These are phyloP conservation scores for Dillenia suffruticosa DNA, from an alignment of 164 flowering plant genomes.

Conservation along the genomic window DNA sequence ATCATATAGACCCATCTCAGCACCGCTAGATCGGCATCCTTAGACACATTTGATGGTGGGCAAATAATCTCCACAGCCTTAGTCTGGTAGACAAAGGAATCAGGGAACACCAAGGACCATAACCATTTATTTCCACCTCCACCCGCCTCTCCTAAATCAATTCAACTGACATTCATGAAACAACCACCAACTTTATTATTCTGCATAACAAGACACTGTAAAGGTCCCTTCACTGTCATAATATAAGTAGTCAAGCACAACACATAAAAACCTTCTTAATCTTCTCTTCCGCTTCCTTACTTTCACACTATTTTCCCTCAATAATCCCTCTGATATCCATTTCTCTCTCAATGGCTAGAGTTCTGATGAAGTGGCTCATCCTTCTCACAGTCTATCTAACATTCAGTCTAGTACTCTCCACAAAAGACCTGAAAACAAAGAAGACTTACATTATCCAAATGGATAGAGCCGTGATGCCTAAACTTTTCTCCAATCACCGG, in stretches of 20 bases:
- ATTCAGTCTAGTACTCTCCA: slow-evolving; percentile 9
- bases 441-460: slow-evolving; percentile 57
- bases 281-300: neutral
- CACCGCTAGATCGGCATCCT: too few species aligned
- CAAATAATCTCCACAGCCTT: too few species aligned
- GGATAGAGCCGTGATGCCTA: slow-evolving; percentile 50
- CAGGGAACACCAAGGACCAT: neutral
- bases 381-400: slow-evolving; percentile 17
- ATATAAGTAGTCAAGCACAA: neutral
- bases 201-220: slow-evolving; percentile 1
- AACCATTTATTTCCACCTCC: slow-evolving; percentile 12
- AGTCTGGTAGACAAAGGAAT: neutral
- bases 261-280: neutral
- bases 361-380: slow-evolving; percentile 22
- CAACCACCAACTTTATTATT: slow-evolving; percentile 23
- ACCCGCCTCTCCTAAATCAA: slow-evolving; percentile 2
- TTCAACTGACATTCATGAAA: slow-evolving; percentile 19
- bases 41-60: too few species aligned
- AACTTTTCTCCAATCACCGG: slow-evolving; percentile 30
- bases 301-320: neutral
- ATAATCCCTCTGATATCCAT: too few species aligned
- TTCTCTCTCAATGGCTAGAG: slow-evolving; percentile 9
- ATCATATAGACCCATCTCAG: too few species aligned
- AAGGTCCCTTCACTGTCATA: slow-evolving; percentile 2
- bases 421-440: slow-evolving; percentile 13